Evolutionary conservation across 441 rosid species (phyloP).

Genomic region (Adansonia grandidieri): DNA sequence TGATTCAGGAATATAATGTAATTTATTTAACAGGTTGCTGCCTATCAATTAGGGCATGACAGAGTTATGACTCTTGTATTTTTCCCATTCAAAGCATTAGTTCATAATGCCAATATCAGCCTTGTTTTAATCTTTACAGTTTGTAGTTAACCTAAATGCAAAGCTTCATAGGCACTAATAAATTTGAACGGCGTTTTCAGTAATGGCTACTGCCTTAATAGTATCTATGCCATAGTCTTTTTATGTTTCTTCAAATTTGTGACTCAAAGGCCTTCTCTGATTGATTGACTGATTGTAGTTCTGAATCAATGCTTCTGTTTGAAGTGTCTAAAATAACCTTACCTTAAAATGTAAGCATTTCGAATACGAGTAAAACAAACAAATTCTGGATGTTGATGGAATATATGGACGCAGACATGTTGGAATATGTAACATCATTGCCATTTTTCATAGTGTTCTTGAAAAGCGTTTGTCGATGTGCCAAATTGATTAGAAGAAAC

Average conservation of each 20-base stretch:
- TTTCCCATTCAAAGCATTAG: conserved; percentile 6
- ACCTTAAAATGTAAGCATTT: background rate
- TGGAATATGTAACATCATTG: background rate
- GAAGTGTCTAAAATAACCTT: background rate
- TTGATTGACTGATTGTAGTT: background rate
- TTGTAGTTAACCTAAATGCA: background rate
- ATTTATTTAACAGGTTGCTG: conserved; percentile 23
- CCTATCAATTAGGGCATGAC: conserved; percentile 21
- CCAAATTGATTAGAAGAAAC: background rate
- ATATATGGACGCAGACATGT: background rate
- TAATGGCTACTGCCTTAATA: background rate
- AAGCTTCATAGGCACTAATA: background rate
- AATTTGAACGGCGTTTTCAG: background rate
- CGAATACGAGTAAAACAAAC: background rate
- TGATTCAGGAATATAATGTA: conserved; percentile 30
- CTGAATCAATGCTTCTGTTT: background rate
- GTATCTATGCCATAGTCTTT: background rate
- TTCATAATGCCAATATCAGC: conserved; percentile 21
- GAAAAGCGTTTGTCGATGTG: background rate
- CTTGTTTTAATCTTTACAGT: background rate
- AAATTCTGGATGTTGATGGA: background rate
- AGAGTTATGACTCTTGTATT: conserved; percentile 23
- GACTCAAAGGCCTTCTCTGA: background rate
- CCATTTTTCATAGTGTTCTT: background rate
- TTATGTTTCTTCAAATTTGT: background rate